Percentiles rank a stretch among this genome's conserved stretches.
Evolutionary conservation across 768 basidiomycete species (phyloP).

Genomic region (Xanthoconium stramineum): DNA sequence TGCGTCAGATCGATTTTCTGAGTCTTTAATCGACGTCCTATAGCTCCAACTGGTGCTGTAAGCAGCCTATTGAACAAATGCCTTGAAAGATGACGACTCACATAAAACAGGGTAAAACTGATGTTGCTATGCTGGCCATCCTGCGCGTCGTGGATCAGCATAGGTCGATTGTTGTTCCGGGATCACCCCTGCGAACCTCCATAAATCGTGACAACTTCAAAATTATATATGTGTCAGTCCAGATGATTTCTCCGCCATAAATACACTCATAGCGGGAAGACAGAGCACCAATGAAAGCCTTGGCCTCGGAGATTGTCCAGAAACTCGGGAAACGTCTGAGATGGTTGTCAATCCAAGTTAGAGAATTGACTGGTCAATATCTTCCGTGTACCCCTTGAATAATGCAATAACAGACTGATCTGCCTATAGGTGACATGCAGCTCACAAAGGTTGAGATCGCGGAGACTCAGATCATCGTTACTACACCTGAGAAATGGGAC

Average conservation of each 20-base stretch:
- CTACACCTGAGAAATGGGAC: conserved; percentile 99
- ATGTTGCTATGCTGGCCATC: conserved; percentile 92
- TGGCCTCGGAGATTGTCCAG: conserved; percentile 92
- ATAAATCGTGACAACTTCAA: conserved; percentile 81
- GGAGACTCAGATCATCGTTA: conserved; percentile 95
- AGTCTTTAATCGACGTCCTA: background rate
- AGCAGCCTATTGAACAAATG: conserved; percentile 28
- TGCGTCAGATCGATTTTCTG: background rate
- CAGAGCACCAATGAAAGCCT: conserved; percentile 97
- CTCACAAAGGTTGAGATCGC: conserved; percentile 91
- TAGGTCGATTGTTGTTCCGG: conserved; percentile 31
- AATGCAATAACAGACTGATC: background rate
- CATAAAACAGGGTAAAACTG: conserved; percentile 86
- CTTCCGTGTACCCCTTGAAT: background rate
- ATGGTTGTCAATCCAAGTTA: conserved; percentile 84
- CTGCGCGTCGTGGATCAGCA: conserved; percentile 85
- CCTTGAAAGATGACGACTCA: conserved; percentile 2
- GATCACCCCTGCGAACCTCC: conserved; percentile 38
- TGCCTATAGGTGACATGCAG: conserved; percentile 81
- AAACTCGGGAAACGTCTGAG: conserved; percentile 87
- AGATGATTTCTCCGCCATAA: background rate
- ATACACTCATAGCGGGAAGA: background rate
- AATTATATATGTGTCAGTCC: conserved; percentile 88
- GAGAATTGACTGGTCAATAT: conserved; percentile 80
- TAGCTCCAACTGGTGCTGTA: conserved; percentile 97